A percentile compares a stretch with the other conserved stretches of the same genome.
These are phyloP conservation scores for Bretschneidera sinensis DNA, from an alignment of 345 rosid genomes.

Conservation along the genomic window DNA sequence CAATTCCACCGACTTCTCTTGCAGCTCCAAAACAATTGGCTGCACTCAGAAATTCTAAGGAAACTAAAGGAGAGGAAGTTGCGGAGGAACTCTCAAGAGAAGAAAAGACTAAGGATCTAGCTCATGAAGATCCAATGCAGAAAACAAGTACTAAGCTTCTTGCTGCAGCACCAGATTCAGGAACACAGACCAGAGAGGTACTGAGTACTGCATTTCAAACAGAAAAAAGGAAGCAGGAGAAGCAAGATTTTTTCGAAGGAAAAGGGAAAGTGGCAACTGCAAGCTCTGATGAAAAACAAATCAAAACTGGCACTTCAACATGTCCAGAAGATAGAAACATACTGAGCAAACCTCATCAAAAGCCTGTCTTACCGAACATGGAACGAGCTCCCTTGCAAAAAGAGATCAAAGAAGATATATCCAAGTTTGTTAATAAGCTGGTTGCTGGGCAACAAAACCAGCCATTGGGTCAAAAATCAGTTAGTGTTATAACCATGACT, in stretches of 20 bases:
- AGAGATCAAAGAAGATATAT: constrained; percentile 55
- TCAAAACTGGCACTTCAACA: constrained; percentile 34
- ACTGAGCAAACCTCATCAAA: constrained; percentile 18
- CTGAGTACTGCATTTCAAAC: constrained; percentile 11
- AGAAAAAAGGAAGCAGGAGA: constrained; percentile 24
- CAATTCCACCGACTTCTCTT: constrained; percentile 7
- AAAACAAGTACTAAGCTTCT: constrained; percentile 19
- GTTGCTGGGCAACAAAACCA: constrained; percentile 35
- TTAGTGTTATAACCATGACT: constrained; percentile 51
- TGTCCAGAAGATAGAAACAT: constrained; percentile 20
- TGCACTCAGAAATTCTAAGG: constrained; percentile 12
- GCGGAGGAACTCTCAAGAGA: constrained; percentile 16
- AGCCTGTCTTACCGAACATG: constrained; percentile 17
- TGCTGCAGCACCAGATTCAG: constrained; percentile 29
- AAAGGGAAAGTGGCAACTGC: constrained; percentile 14
- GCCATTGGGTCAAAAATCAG: constrained; percentile 34
- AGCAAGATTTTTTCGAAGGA: constrained; percentile 27
- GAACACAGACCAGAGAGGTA: constrained; percentile 21
- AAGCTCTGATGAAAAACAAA: constrained; percentile 19
- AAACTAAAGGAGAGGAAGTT: constrained; percentile 21
- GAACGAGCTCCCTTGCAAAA: constrained; percentile 38
- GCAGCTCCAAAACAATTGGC: constrained; percentile 17
- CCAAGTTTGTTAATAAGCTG: constrained; percentile 52
- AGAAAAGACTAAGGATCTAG: constrained; percentile 11
- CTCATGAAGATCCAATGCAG: constrained; percentile 23